Evolutionary conservation across 2,329 filamentous ascomycete species (phyloP).

Genomic region (Ophiostoma australiae): DNA sequence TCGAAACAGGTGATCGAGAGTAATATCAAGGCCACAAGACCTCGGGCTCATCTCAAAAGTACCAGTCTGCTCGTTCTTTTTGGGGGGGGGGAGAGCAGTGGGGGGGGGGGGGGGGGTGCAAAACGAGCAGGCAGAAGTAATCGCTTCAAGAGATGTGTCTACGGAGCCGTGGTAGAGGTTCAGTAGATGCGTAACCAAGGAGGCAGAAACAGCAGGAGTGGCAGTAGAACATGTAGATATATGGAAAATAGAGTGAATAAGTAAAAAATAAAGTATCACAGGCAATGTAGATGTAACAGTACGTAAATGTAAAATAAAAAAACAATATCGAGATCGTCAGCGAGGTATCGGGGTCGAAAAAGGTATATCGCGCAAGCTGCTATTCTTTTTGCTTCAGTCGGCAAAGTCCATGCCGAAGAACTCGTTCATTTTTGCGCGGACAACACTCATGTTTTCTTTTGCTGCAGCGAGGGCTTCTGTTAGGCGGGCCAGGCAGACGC

Average conservation of each 20-base stretch:
- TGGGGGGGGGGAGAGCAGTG: no score
- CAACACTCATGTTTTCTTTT: conserved; percentile 71
- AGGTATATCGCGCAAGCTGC: not conserved
- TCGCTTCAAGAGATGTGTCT: no score
- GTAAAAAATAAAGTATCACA: not conserved
- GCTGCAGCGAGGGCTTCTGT: conserved; percentile 63
- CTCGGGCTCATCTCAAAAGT: not conserved
- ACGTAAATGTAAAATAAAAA: not conserved
- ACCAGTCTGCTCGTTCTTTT: no score
- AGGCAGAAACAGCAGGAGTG: no score
- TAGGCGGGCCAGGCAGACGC: conserved; percentile 65
- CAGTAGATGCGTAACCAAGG: not conserved
- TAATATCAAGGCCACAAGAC: not conserved
- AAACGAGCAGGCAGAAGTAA: no score
- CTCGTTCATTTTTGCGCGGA: conserved; percentile 62
- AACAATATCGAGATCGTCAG: not conserved
- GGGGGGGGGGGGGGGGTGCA: no score
- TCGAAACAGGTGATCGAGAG: not conserved
- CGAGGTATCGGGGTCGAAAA: not conserved
- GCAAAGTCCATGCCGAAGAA: conserved; percentile 49
- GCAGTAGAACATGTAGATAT: not conserved
- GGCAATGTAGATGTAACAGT: not conserved
- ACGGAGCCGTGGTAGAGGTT: not conserved
- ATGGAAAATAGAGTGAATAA: not conserved
- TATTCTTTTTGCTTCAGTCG: not conserved